A percentile compares a stretch with the other conserved stretches of the same genome.
phyloP scores from a whole-genome alignment of 768 basidiomycete genomes.

The Mrakia frigida region DNA sequence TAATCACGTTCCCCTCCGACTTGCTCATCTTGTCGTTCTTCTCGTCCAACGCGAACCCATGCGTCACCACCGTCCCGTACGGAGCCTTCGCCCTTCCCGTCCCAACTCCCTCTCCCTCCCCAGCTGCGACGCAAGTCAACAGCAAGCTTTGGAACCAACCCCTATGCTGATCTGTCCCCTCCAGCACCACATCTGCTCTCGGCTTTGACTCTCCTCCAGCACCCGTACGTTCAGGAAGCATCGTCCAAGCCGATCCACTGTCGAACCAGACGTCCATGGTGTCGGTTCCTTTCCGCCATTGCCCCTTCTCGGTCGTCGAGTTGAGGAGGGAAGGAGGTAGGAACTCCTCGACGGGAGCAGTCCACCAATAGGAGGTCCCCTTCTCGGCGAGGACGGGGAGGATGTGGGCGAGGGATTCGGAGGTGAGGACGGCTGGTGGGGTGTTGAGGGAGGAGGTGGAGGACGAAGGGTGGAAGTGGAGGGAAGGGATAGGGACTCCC shows the following conservation, averaged over 20 bases:
- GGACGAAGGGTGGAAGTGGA: constrained; percentile 50
- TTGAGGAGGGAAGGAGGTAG: constrained; percentile 57
- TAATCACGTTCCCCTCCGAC: constrained; percentile 83
- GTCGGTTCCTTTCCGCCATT: constrained; percentile 76
- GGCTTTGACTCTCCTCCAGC: constrained; percentile 34
- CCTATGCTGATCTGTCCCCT: constrained; percentile 95
- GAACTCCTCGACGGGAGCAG: constrained; percentile 75
- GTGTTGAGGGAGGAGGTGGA: constrained; percentile 52
- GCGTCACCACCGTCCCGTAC: constrained; percentile 78
- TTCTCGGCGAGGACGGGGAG: constrained; percentile 64
- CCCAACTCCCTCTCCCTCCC: constrained; percentile 20
- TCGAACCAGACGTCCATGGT: constrained; percentile 99
- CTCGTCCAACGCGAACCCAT: constrained; percentile 93
- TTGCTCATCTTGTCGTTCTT: constrained; percentile 95
- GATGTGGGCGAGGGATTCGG: constrained; percentile 66
- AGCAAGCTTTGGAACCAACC: constrained; percentile 98
- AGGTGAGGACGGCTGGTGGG: constrained; percentile 58
- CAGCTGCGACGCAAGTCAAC: constrained; percentile 53
- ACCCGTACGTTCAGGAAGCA: constrained; percentile 51
- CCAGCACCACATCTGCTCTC: constrained; percentile 79
- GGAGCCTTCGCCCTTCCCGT: constrained; percentile 48
- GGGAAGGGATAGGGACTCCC: constrained; percentile 92
- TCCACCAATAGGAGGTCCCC: constrained; percentile 87
- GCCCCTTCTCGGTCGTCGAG: constrained; percentile 39
- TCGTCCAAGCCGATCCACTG: constrained; percentile 89